Conservation (phyloP, 257 asterid genomes). For the Echium plantagineum region DNA sequence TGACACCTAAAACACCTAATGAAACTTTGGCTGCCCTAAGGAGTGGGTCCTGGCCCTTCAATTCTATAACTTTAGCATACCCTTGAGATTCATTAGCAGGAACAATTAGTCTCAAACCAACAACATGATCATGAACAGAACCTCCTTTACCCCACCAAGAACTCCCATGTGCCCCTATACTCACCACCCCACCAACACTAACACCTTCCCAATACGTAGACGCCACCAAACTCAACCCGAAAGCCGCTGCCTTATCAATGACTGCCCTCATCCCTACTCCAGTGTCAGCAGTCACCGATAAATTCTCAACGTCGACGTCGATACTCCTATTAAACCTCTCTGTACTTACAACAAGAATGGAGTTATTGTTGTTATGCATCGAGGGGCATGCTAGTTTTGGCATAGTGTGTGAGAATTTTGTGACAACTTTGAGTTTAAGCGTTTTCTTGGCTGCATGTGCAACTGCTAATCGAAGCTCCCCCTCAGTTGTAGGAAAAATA, state of each 20-base stretch:
- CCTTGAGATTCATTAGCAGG: slow-evolving; percentile 40
- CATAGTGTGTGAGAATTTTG: slow-evolving; percentile 71
- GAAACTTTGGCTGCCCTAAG: slow-evolving; percentile 60
- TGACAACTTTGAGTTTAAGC: too few relatives aligned
- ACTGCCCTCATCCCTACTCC: slow-evolving; percentile 52
- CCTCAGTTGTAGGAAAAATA: too few relatives aligned
- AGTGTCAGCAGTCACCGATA: slow-evolving; percentile 47
- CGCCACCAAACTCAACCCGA: slow-evolving; percentile 63
- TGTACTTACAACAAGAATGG: slow-evolving; percentile 50
- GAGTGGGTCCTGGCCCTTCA: slow-evolving; percentile 24
- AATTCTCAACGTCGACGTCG: slow-evolving; percentile 21
- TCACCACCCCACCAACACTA: slow-evolving; percentile 48
- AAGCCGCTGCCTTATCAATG: slow-evolving; percentile 40
- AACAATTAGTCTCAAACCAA: slow-evolving; percentile 40
- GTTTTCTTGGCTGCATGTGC: too few relatives aligned
- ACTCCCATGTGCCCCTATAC: slow-evolving; percentile 90
- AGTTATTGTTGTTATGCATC: not conserved
- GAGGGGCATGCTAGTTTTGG: slow-evolving; percentile 63
- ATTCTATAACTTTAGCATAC: slow-evolving; percentile 33
- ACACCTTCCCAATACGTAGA: slow-evolving; percentile 90
- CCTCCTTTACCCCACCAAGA: slow-evolving; percentile 92
- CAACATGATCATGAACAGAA: slow-evolving; percentile 71
- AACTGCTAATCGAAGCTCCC: too few relatives aligned
- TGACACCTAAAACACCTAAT: slow-evolving; percentile 60
- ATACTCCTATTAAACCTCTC: slow-evolving; percentile 33